phyloP scores from a whole-genome alignment of 345 rosid genomes.

The thale cress (Arabidopsis thaliana) region DNA sequence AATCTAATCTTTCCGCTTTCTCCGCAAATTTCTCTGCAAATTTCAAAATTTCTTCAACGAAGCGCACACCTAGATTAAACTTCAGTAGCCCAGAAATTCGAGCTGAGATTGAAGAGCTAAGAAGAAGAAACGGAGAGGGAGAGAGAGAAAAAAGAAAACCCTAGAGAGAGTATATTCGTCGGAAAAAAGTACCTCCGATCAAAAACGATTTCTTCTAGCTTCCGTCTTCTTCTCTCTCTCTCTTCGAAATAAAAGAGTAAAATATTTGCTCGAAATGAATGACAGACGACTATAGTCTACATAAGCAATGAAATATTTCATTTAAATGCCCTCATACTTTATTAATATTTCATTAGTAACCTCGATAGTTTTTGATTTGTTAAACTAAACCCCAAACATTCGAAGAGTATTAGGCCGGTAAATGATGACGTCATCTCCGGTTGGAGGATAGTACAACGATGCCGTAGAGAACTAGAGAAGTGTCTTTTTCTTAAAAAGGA shows the following conservation, averaged over 20 bases:
- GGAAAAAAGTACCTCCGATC: constrained; percentile 46
- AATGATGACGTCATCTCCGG: constrained; percentile 16
- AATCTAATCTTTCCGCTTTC: constrained; percentile 16
- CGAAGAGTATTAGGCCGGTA: background rate
- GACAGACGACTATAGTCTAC: constrained; percentile 19
- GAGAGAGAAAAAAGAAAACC: background rate
- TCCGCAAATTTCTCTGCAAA: constrained; percentile 36
- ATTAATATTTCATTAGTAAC: background rate
- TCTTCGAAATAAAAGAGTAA: constrained; percentile 13
- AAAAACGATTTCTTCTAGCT: constrained; percentile 27
- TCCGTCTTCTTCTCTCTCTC: constrained; percentile 32
- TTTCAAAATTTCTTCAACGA: background rate
- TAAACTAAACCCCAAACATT: background rate
- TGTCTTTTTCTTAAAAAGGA: background rate
- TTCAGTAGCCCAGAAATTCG: background rate
- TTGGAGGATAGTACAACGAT: background rate
- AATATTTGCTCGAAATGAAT: background rate
- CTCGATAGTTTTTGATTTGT: background rate
- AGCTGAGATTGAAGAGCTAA: constrained; percentile 20
- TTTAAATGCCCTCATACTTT: constrained; percentile 19
- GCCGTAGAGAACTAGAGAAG: background rate
- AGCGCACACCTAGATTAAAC: constrained; percentile 13
- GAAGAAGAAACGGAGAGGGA: constrained; percentile 15
- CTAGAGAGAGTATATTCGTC: constrained; percentile 29
- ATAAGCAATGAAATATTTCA: constrained; percentile 8